Percentiles rank a stretch among this genome's conserved stretches.
Evolutionary conservation across 768 basidiomycete genomes (phyloP).

Genomic region (Amanita subjunquillea): DNA sequence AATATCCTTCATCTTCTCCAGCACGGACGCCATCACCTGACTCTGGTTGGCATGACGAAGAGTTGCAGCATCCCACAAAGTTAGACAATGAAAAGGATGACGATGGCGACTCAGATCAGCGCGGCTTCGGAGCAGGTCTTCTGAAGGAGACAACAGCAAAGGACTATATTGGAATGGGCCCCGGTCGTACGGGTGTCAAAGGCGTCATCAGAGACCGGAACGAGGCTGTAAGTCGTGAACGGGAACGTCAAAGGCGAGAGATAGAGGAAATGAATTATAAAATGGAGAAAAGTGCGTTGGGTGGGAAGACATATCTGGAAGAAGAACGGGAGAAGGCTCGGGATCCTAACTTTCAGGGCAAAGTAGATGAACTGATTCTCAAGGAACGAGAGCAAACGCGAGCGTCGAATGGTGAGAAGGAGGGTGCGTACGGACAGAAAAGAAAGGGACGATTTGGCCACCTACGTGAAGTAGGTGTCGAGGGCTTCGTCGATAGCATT

Average conservation of each 20-base stretch:
- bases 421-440: constrained; percentile 36
- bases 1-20: neutral
- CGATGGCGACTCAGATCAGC: constrained; percentile 10
- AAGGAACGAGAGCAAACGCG: constrained; percentile 28
- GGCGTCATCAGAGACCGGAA: constrained; percentile 77
- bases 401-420: constrained; percentile 14
- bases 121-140: constrained; percentile 19
- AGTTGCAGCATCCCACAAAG: neutral
- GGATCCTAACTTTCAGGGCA: constrained; percentile 25
- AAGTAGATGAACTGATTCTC: constrained; percentile 33
- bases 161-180: constrained; percentile 76
- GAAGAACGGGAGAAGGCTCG: constrained; percentile 51
- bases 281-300: constrained; percentile 58
- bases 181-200: constrained; percentile 81
- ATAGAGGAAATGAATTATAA: constrained; percentile 38
- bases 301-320: constrained; percentile 67
- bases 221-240: constrained; percentile 50
- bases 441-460: constrained; percentile 63
- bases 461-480: constrained; percentile 67
- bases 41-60: constrained; percentile 6
- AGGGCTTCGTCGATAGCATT: constrained; percentile 65
- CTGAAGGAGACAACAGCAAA: constrained; percentile 17
- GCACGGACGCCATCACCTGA: constrained; percentile 3
- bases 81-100: neutral
- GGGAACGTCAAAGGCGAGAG: constrained; percentile 42